Base-by-base conservation (phyloP, 2,329 filamentous ascomycete genomes). In the Zelopaecilomyces penicillatus region DNA sequence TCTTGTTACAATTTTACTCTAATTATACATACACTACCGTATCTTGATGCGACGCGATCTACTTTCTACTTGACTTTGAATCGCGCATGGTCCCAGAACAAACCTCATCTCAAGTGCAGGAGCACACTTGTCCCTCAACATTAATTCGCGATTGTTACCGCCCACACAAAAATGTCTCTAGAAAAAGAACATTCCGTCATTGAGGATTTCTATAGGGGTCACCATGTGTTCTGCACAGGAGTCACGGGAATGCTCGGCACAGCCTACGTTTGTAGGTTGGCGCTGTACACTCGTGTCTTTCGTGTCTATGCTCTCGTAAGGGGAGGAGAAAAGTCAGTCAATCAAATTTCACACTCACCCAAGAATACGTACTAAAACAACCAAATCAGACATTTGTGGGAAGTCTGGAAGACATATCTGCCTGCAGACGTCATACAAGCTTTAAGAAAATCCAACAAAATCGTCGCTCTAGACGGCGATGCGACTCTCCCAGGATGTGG, bases 241-340 rank as follows among this genome's bases (percentile, higher is more conserved):
- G 42, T 30, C 5, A 44, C 42, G 5, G 42, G 42, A 5, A 44
- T 44, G 42, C 11, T 44, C 12, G 42, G 42, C 6, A 44, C 34
- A 28, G 42, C 30, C 10, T 39, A 26, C 9, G 12, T 44, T 4
- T 33, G 28, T 28, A 28, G 42, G 27, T 5, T 44, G 2, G 35
- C 35, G 3, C 36, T 39, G 8, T 31, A 37, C 12, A 44, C 42
- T 5, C 6, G 30, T 6, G 30, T 44, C 3, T 38, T 19, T 26
- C n/a, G 28, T 31, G 12, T 44, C 29, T 39, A 44, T 12, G 42
- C 42, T 27, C 36, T 44, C 1, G 36, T 26, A 5, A 44, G 42
- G 27, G 42, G 36, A 11, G 42, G 42, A 7, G 42, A 44, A 39
- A 29, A 26, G 42, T 39, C 34, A 4, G 35, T 44, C 19, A 19